phyloP scores from a whole-genome alignment of 352 stramenopile genomes.

The Phytophthora constricta region DNA sequence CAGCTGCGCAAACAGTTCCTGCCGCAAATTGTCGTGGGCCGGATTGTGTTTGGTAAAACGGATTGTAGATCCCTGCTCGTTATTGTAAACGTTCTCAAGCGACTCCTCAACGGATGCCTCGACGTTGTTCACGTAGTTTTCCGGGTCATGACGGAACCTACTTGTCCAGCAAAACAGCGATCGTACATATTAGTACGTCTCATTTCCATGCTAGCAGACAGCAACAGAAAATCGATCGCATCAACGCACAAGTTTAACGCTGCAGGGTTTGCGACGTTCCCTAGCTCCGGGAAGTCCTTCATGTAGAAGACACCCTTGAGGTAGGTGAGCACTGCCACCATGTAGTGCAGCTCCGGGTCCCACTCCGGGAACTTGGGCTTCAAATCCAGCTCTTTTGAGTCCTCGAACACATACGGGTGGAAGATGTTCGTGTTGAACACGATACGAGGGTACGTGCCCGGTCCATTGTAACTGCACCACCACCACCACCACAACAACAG shows the following conservation, averaged over 20 bases:
- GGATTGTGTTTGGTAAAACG: conserved; percentile 87
- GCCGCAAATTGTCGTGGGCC: conserved; percentile 77
- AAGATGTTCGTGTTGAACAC: conserved; percentile 94
- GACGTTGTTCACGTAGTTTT: conserved; percentile 91
- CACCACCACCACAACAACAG: neutral
- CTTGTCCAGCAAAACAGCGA: neutral
- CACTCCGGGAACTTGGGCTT: conserved; percentile 92
- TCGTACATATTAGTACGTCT: neutral
- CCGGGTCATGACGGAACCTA: conserved; percentile 82
- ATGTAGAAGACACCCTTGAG: conserved; percentile 99
- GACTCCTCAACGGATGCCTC: conserved; percentile 93
- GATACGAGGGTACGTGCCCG: conserved; percentile 92
- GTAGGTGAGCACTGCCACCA: conserved; percentile 96
- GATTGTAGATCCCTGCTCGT: conserved; percentile 91
- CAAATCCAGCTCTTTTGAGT: conserved; percentile 92
- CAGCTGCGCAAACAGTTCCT: conserved; percentile 83
- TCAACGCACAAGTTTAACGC: conserved; percentile 86
- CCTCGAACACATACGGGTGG: conserved; percentile 92
- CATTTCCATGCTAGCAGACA: conserved; percentile 4
- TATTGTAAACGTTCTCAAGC: conserved; percentile 94
- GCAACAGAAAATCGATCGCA: neutral
- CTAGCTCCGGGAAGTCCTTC: conserved; percentile 88
- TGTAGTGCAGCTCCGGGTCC: conserved; percentile 95
- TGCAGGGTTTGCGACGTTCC: conserved; percentile 78
- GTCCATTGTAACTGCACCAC: conserved; percentile 91